Conservation (phyloP, 1,284 basidiomycete genomes). For the Takashimella koratensis region DNA sequence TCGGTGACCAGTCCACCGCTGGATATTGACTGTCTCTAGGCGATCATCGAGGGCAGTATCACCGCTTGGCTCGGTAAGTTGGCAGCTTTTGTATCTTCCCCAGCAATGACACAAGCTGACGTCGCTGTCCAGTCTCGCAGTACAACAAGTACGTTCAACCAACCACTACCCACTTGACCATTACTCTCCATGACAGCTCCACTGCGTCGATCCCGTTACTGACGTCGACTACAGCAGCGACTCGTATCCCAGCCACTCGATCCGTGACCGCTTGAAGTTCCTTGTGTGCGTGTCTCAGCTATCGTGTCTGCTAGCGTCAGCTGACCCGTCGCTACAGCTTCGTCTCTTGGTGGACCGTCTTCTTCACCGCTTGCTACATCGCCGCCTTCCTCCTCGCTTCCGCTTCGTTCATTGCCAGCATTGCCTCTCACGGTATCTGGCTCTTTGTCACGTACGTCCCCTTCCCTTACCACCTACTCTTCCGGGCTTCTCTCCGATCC, state of each 20-base stretch:
- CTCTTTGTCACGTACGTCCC: slow-evolving; percentile 41
- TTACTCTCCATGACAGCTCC: neutral
- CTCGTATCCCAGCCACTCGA: slow-evolving; percentile 34
- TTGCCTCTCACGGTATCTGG: slow-evolving; percentile 45
- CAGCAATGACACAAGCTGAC: neutral
- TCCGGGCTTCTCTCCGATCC: neutral
- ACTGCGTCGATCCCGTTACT: neutral
- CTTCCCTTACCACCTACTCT: neutral
- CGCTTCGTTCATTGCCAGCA: slow-evolving; percentile 32
- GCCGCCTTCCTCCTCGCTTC: slow-evolving; percentile 39
- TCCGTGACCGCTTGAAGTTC: slow-evolving; percentile 45
- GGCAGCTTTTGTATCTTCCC: too few species aligned
- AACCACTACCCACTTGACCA: neutral
- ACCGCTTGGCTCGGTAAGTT: slow-evolving; percentile 29
- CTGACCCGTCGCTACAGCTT: slow-evolving; percentile 22
- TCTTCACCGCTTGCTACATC: slow-evolving; percentile 43
- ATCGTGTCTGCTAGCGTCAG: neutral
- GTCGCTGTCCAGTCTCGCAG: slow-evolving; percentile 19
- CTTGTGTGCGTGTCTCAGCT: slow-evolving; percentile 23
- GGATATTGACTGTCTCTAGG: neutral
- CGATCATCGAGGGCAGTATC: slow-evolving; percentile 43
- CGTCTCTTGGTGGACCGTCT: slow-evolving; percentile 49
- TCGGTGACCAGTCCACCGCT: too few species aligned
- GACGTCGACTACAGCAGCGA: slow-evolving; percentile 18
- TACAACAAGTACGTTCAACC: slow-evolving; percentile 25